phyloP scores from a whole-genome alignment of 495 filamentous ascomycete genomes.

The Beverwykella pulmonaria region DNA sequence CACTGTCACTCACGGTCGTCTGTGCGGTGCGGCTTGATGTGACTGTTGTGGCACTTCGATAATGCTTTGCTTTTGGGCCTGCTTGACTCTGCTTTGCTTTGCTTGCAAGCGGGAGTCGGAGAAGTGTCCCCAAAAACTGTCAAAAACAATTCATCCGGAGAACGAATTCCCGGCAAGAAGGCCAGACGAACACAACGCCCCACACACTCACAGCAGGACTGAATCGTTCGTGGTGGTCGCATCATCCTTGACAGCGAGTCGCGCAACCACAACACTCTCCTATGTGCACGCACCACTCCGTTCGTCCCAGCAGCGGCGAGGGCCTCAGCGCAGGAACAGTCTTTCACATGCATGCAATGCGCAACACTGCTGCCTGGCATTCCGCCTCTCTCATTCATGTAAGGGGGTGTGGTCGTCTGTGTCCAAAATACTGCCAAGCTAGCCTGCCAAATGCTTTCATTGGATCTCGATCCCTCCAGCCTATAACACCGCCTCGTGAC shows the following conservation, averaged over 20 bases:
- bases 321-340: conserved; percentile 17
- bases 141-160: conserved; percentile 5
- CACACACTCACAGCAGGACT: too few relatives aligned
- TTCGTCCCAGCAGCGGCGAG: neutral
- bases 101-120: neutral
- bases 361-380: conserved; percentile 25
- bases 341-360: conserved; percentile 18
- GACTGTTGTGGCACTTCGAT: neutral
- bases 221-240: too few relatives aligned
- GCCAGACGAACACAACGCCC: too few relatives aligned
- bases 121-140: conserved; percentile 18
- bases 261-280: conserved; percentile 21
- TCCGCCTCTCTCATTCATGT: neutral
- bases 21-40: conserved; percentile 12
- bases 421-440: neutral
- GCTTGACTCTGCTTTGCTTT: conserved; percentile 28
- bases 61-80: neutral
- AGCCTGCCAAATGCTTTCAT: neutral
- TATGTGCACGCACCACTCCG: conserved; percentile 13
- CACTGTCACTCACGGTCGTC: conserved; percentile 13
- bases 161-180: conserved; percentile 25
- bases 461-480: neutral
- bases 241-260: conserved; percentile 11
- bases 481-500: conserved; percentile 19
- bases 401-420: conserved; percentile 11